Conservation (phyloP, 2,329 filamentous ascomycete genomes). For the Diaporthe destruens region DNA sequence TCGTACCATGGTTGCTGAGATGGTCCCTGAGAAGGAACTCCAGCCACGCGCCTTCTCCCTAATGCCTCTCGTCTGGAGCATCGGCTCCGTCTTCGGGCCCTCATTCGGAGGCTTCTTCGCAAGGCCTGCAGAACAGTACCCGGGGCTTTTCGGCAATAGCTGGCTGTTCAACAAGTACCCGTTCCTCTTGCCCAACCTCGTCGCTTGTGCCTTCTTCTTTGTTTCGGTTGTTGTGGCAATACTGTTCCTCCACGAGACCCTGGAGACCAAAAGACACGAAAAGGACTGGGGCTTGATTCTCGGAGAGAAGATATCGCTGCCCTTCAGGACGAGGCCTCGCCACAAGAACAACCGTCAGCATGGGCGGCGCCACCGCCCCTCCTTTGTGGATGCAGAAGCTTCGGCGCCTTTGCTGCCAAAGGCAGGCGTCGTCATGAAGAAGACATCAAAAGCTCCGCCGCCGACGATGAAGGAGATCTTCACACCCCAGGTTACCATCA, state of each 20-base stretch:
- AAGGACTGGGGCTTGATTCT: slow-evolving; percentile 82
- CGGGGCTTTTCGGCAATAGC: slow-evolving; percentile 74
- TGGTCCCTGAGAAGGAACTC: slow-evolving; percentile 87
- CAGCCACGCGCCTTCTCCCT: slow-evolving; percentile 92
- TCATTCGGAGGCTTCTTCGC: slow-evolving; percentile 89
- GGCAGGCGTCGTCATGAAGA: slow-evolving; percentile 38
- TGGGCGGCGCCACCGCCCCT: slow-evolving; percentile 55
- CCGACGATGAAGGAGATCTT: slow-evolving; percentile 73
- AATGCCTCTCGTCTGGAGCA: slow-evolving; percentile 91
- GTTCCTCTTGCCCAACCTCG: slow-evolving; percentile 86
- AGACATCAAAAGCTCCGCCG: slow-evolving; percentile 44
- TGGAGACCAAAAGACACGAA: slow-evolving; percentile 76
- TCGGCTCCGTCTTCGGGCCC: slow-evolving; percentile 90
- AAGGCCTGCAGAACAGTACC: slow-evolving; percentile 81
- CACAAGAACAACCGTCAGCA: slow-evolving; percentile 43
- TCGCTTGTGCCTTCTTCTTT: slow-evolving; percentile 81
- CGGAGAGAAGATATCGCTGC: slow-evolving; percentile 72
- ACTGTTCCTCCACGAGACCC: slow-evolving; percentile 88
- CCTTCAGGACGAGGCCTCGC: slow-evolving; percentile 48
- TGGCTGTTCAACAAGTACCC: slow-evolving; percentile 81
- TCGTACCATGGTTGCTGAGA: slow-evolving; percentile 90
- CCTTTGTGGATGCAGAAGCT: slow-evolving; percentile 68
- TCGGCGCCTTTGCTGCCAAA: slow-evolving; percentile 66
- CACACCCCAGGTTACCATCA: slow-evolving; percentile 78
- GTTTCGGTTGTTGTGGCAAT: slow-evolving; percentile 79